These are phyloP conservation scores for Amauroascus niger DNA, from an alignment of 2,329 filamentous ascomycete species.

Conservation along the genomic window DNA sequence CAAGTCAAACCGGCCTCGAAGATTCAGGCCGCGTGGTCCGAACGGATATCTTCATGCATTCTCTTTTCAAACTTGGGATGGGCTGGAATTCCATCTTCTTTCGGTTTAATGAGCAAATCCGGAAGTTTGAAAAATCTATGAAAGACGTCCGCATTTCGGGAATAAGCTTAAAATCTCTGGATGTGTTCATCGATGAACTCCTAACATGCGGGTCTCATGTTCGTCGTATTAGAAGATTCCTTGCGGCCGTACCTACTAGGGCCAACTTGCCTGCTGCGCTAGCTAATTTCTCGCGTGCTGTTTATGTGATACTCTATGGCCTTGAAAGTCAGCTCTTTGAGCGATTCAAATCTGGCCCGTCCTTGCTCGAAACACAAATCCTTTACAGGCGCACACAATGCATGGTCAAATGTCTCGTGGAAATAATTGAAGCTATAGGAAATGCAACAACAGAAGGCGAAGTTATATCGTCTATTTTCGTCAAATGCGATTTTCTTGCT, in stretches of 20 bases:
- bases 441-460: conserved; percentile 48
- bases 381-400: conserved; percentile 33
- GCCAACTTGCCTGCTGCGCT: conserved; percentile 25
- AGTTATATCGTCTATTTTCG: conserved; percentile 52
- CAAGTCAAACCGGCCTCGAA: conserved; percentile 17
- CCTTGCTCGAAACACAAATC: conserved; percentile 31
- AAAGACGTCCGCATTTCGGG: conserved; percentile 43
- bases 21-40: conserved; percentile 27
- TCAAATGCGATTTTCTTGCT: conserved; percentile 54
- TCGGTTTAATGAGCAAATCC: conserved; percentile 29
- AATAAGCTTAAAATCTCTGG: conserved; percentile 37
- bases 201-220: conserved; percentile 31
- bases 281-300: conserved; percentile 29
- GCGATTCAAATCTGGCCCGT: conserved; percentile 22
- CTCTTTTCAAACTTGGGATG: conserved; percentile 34
- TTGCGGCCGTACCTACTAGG: conserved; percentile 23
- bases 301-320: conserved; percentile 29
- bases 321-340: conserved; percentile 30
- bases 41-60: conserved; percentile 32
- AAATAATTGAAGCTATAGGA: conserved; percentile 39
- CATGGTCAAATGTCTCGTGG: conserved; percentile 29
- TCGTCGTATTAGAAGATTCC: conserved; percentile 30
- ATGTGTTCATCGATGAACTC: conserved; percentile 26
- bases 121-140: conserved; percentile 34
- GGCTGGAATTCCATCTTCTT: conserved; percentile 40